phyloP scores from a whole-genome alignment of 495 filamentous ascomycete species.

The Talaromyces adpressus region DNA sequence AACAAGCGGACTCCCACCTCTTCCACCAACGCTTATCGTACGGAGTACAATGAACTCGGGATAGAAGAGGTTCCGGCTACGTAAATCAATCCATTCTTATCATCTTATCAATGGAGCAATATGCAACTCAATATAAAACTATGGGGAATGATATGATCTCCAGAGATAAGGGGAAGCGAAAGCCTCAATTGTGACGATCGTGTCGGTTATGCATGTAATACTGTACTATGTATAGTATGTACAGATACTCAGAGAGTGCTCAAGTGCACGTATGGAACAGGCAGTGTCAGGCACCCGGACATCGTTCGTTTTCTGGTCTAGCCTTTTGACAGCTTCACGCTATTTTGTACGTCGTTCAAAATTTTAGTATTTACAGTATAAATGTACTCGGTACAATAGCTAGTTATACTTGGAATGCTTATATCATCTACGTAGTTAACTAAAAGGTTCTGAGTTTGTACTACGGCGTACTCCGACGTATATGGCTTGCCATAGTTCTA shows the following conservation, averaged over 20 bases:
- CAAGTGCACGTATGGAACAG: neutral
- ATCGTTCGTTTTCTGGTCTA: neutral
- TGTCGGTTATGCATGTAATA: neutral
- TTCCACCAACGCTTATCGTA: neutral
- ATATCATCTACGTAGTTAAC: neutral
- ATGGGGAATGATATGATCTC: neutral
- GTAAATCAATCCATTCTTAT: neutral
- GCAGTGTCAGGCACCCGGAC: neutral
- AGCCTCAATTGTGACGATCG: neutral
- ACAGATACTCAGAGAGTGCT: no score
- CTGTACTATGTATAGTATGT: neutral
- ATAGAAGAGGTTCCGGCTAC: neutral
- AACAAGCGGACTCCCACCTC: neutral
- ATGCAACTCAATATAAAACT: neutral
- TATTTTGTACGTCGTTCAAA: neutral
- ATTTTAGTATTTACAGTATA: neutral
- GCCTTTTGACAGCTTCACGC: neutral
- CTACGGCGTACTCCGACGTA: neutral
- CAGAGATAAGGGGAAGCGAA: neutral
- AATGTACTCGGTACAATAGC: neutral
- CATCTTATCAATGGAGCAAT: neutral
- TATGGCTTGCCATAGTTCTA: neutral
- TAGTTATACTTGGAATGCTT: neutral
- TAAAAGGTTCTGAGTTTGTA: neutral
- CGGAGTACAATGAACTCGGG: neutral